Evolutionary conservation across 2,329 filamentous ascomycete genomes (phyloP).

Genomic region (Penicillium freii): DNA sequence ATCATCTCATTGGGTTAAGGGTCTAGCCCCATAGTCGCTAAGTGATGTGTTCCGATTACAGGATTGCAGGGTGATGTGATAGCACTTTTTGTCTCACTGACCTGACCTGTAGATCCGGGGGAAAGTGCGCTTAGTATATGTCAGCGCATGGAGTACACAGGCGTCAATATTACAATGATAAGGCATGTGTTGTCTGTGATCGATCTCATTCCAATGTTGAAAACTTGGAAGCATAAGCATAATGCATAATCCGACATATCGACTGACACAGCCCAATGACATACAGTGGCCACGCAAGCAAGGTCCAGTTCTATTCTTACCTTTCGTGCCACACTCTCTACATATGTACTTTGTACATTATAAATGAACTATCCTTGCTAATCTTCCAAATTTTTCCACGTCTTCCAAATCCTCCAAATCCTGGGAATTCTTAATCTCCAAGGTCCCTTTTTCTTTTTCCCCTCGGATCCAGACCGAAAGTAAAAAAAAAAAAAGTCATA

Average conservation of each 20-base stretch:
- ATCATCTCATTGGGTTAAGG: constrained; percentile 22
- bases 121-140: not conserved
- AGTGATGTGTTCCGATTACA: constrained; percentile 27
- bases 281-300: constrained; percentile 18
- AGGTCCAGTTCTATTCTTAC: constrained; percentile 16
- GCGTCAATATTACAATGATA: not conserved
- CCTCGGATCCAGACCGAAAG: constrained; percentile 8
- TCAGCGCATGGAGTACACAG: constrained; percentile 1
- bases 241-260: constrained; percentile 20
- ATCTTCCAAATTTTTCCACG: not conserved
- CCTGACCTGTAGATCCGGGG: constrained; percentile 18
- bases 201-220: constrained; percentile 7
- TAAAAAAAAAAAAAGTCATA: not conserved
- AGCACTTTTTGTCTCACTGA: constrained; percentile 12
- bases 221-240: not conserved
- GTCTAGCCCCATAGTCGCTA: constrained; percentile 21
- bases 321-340: constrained; percentile 8
- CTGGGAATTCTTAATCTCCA: not conserved
- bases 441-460: not conserved
- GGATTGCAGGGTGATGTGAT: constrained; percentile 25
- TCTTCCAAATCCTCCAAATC: not conserved
- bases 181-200: constrained; percentile 13
- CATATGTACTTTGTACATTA: not conserved
- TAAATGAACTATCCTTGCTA: not conserved
- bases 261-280: constrained; percentile 7